Evolutionary conservation across 306 rosid species (phyloP).

Genomic region (Dalbergia cultrata): DNA sequence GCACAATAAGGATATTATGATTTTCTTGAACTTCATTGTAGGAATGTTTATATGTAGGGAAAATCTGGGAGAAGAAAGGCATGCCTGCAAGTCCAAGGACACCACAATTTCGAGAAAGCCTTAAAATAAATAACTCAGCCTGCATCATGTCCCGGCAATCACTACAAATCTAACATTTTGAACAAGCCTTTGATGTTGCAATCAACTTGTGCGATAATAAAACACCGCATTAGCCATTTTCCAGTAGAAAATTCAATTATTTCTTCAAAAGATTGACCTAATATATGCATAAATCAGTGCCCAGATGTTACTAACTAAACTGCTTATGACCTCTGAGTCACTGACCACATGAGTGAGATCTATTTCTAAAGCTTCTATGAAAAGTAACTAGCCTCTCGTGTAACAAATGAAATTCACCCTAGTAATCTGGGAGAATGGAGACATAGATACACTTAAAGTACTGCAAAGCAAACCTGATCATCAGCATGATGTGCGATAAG

Average conservation of each 20-base stretch:
- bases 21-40: conserved; percentile 48
- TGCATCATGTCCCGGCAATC: conserved; percentile 75
- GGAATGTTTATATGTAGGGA: conserved; percentile 60
- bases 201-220: conserved; percentile 40
- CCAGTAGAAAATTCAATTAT: conserved; percentile 30
- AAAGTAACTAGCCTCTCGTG: background rate
- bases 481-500: conserved; percentile 94
- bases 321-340: background rate
- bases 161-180: conserved; percentile 59
- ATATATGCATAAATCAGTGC: too few species aligned
- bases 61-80: conserved; percentile 86
- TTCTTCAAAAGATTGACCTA: conserved; percentile 28
- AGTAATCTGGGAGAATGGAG: background rate
- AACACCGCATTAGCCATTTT: conserved; percentile 31
- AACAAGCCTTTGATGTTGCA: conserved; percentile 47
- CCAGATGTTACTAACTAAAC: background rate
- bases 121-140: conserved; percentile 94
- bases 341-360: conserved; percentile 9
- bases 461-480: conserved; percentile 75
- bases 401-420: conserved; percentile 23
- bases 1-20: conserved; percentile 75
- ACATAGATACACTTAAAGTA: background rate
- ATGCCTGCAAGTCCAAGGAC: conserved; percentile 99
- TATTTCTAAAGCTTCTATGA: conserved; percentile 30
- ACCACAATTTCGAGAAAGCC: conserved; percentile 89